Conservation (phyloP, 2,329 filamentous ascomycete species). For the Pyrenochaeta sp. region DNA sequence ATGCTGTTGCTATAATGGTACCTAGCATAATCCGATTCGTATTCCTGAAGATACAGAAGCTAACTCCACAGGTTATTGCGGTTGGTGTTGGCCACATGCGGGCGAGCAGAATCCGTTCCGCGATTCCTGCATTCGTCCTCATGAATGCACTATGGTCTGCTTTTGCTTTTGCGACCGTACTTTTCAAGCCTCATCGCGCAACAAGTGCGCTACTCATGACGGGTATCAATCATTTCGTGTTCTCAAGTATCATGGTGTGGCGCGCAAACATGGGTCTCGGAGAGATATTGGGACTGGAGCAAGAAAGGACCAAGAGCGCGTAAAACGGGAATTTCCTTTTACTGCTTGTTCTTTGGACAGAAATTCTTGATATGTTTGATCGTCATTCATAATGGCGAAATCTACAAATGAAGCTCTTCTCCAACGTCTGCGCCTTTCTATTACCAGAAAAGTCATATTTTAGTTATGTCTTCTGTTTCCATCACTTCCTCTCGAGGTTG, state of each 20-base stretch:
- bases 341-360: too few species aligned
- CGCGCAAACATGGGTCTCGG: neutral
- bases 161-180: slow-evolving; percentile 19
- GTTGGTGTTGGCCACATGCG: slow-evolving; percentile 21
- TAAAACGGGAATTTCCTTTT: too few species aligned
- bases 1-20: slow-evolving; percentile 27
- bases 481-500: too few species aligned
- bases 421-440: too few species aligned
- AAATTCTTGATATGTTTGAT: too few species aligned
- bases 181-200: slow-evolving; percentile 17
- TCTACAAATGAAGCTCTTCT: too few species aligned
- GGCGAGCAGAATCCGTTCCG: slow-evolving; percentile 8
- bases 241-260: slow-evolving; percentile 12
- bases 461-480: too few species aligned
- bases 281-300: slow-evolving; percentile 1
- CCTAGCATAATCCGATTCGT: neutral
- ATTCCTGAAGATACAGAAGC: neutral
- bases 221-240: slow-evolving; percentile 22
- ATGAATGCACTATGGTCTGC: slow-evolving; percentile 23
- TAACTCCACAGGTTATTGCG: slow-evolving; percentile 15
- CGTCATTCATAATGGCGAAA: too few species aligned
- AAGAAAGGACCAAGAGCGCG: too few species aligned
- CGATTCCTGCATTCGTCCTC: slow-evolving; percentile 17
- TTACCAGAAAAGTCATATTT: too few species aligned
- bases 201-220: slow-evolving; percentile 24